These are phyloP conservation scores for Stachybotrys chlorohalonatus DNA, from an alignment of 2,329 filamentous ascomycete species.

Conservation along the genomic window DNA sequence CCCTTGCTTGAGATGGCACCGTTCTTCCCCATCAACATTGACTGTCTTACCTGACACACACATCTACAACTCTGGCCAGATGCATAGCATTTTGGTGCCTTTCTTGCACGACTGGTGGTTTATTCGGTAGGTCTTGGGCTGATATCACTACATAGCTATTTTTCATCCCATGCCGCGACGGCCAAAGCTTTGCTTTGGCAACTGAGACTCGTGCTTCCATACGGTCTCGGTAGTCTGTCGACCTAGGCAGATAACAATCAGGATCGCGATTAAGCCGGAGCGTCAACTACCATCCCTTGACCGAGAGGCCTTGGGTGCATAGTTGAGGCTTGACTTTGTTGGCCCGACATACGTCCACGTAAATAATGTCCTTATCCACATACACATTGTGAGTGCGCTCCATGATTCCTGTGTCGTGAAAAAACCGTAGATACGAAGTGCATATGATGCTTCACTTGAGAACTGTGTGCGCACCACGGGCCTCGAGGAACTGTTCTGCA, in stretches of 20 bases:
- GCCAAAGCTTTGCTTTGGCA: slow-evolving; percentile 44
- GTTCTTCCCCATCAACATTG: no score
- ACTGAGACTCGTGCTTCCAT: slow-evolving; percentile 54
- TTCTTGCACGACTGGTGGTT: no score
- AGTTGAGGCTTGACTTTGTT: slow-evolving; percentile 94
- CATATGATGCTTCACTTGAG: slow-evolving; percentile 56
- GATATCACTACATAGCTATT: not conserved
- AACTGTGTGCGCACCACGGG: slow-evolving; percentile 84
- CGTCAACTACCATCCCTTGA: slow-evolving; percentile 72
- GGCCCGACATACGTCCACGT: slow-evolving; percentile 53
- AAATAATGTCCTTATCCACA: not conserved
- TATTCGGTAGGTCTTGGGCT: not conserved
- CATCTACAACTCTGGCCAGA: no score
- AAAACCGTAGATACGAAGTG: not conserved
- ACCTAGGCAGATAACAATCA: slow-evolving; percentile 63
- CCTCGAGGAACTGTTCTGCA: slow-evolving; percentile 81
- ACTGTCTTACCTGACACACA: no score
- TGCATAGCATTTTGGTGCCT: no score
- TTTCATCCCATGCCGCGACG: slow-evolving; percentile 40
- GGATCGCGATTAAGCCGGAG: slow-evolving; percentile 99
- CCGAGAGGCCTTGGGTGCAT: slow-evolving; percentile 76
- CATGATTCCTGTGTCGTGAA: not conserved
- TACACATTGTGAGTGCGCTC: slow-evolving; percentile 1
- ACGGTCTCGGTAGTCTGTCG: slow-evolving; percentile 76
- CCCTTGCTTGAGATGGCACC: no score